These are phyloP conservation scores for Solanum ossicruentum DNA, from an alignment of 257 asterid species.

Conservation along the genomic window DNA sequence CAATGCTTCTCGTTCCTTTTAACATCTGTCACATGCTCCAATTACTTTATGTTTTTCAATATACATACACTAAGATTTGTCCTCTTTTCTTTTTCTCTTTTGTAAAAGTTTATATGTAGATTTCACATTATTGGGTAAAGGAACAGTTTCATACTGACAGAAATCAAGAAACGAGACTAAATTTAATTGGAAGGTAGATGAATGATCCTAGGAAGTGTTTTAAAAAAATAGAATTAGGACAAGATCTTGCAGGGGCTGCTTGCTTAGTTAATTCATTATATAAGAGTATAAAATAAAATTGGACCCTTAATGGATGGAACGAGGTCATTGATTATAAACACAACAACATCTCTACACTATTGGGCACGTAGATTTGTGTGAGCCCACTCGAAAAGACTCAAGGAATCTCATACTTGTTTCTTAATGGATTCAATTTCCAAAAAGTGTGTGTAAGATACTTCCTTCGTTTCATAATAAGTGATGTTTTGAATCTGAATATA, in stretches of 20 bases:
- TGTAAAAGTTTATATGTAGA: not conserved
- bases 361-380: conserved; percentile 66
- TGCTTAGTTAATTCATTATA: not conserved
- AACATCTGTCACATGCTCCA: not conserved
- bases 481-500: not conserved
- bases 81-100: not conserved
- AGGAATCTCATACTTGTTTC: conserved; percentile 31
- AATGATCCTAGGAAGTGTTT: conserved; percentile 17
- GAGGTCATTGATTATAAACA: conserved; percentile 40
- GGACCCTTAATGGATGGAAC: conserved; percentile 37
- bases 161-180: not conserved
- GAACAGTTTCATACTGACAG: conserved; percentile 10
- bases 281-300: not conserved
- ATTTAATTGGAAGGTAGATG: conserved; percentile 11
- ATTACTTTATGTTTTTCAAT: not conserved
- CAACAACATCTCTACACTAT: conserved; percentile 27
- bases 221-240: conserved; percentile 1
- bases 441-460: not conserved
- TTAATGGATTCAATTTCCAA: conserved; percentile 8
- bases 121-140: conserved; percentile 5
- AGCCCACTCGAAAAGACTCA: conserved; percentile 51
- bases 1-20: not conserved
- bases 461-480: not conserved
- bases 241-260: conserved; percentile 13
- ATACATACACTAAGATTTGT: not conserved